Evolutionary conservation across 345 rosid species (phyloP), one percentile per base, ranked within the genome.

Genomic region (Eucalyptus regnans): DNA sequence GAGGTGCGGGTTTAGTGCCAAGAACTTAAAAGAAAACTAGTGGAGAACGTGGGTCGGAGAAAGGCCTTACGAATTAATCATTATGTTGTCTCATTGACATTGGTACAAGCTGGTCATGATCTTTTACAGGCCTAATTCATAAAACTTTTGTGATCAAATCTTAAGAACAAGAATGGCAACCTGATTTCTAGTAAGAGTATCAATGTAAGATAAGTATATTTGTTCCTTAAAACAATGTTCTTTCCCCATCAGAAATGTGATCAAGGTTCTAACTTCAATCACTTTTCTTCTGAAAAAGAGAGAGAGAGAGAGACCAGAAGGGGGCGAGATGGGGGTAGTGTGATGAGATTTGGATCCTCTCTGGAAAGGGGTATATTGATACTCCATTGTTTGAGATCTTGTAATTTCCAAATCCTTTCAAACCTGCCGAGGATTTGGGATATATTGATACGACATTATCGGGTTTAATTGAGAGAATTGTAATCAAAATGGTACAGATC

Each of bases 161-260:
- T 62, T 62, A 62, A 62, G 68, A 62, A 62, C 4, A 27, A 62
- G 0, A 60, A 25, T 60, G 0, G n/a, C 68, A 60, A 60, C 68
- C 31, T 60, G 37, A 37, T 37, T 37, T 37, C 37, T 37, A 37
- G 37, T 4, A 64, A 64, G 33, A n/a, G 31, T 64, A 29, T 56
- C 1, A 13, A 64, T n/a, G 18, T 3, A n/a, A 64, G 37, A 14
- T n/a, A 64, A 2, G 31, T 14, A 64, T n/a, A 64, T 27, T 16
- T 14, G 31, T 64, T n/a, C 20, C 76, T 64, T n/a, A 1, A 4
- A 60, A n/a, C 20, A 64, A 64, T n/a, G 76, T 14, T 64, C 16
- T 64, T 7, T 64, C 10, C 37, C 37, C 76, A 14, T n/a, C 37
- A 13, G 76, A 14, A 14, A 4, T n/a, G 76, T 0, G 0, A 64